Conservation (phyloP, 169 alveolate species). For the Eimeria sp. region DNA sequence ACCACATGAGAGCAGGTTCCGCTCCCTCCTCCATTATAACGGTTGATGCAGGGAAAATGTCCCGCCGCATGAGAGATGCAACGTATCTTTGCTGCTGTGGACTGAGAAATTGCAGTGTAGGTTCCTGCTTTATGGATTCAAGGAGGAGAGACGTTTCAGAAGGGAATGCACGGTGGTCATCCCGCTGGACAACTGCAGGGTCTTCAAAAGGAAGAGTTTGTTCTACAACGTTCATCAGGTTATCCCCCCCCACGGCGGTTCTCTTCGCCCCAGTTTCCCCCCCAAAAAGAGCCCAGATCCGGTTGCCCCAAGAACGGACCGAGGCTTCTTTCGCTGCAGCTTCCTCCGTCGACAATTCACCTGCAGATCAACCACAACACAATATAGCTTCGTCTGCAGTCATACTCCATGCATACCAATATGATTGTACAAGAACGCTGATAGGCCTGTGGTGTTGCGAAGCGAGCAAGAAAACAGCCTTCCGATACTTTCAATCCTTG, state of each 20-base stretch:
- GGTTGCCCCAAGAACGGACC: slow-evolving; percentile 60
- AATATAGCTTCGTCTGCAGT: neutral
- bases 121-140: slow-evolving; percentile 36
- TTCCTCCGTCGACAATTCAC: slow-evolving; percentile 80
- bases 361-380: slow-evolving; percentile 25
- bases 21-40: slow-evolving; percentile 67
- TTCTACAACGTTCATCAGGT: slow-evolving; percentile 43
- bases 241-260: slow-evolving; percentile 17
- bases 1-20: slow-evolving; percentile 72
- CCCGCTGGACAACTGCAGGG: slow-evolving; percentile 80
- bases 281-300: slow-evolving; percentile 69
- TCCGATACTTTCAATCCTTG: neutral
- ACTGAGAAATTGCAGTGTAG: slow-evolving; percentile 38
- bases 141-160: slow-evolving; percentile 67
- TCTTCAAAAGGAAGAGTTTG: slow-evolving; percentile 74
- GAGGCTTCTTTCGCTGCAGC: slow-evolving; percentile 73
- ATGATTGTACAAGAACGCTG: too few species aligned
- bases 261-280: slow-evolving; percentile 35
- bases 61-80: slow-evolving; percentile 80
- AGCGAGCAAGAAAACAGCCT: neutral
- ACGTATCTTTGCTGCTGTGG: slow-evolving; percentile 72
- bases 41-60: slow-evolving; percentile 20
- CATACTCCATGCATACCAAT: neutral
- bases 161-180: slow-evolving; percentile 81
- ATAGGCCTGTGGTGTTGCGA: neutral